These are phyloP conservation scores for Hypoxylon sp. DNA, from an alignment of 2,329 filamentous ascomycete genomes.

Conservation along the genomic window DNA sequence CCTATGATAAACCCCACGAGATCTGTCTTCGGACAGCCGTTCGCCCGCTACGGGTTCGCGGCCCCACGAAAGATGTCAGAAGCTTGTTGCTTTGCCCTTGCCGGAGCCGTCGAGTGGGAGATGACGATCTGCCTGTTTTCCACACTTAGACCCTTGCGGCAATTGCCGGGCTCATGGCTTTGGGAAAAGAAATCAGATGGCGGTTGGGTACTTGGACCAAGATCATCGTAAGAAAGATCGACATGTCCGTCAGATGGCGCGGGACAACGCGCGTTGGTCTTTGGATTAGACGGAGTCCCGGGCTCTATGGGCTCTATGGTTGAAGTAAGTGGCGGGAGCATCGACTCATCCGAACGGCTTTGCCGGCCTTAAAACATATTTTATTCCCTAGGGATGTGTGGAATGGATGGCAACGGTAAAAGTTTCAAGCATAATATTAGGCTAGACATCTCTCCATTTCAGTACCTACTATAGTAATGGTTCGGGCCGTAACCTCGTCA, in stretches of 20 bases:
- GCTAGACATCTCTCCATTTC: slow-evolving; percentile 6
- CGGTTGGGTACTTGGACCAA: slow-evolving; percentile 33
- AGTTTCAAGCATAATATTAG: slow-evolving; percentile 13
- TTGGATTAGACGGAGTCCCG: slow-evolving; percentile 27
- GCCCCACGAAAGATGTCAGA: slow-evolving; percentile 40
- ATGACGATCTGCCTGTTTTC: slow-evolving; percentile 43
- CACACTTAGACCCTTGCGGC: slow-evolving; percentile 34
- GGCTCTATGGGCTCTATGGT: slow-evolving; percentile 9
- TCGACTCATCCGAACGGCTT: slow-evolving; percentile 9
- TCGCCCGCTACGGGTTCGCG: slow-evolving; percentile 34
- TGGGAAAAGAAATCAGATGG: slow-evolving; percentile 21
- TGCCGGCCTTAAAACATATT: slow-evolving; percentile 2
- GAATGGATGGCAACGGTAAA: slow-evolving; percentile 4
- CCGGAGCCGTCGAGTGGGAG: slow-evolving; percentile 35
- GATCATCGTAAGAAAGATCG: slow-evolving; percentile 42
- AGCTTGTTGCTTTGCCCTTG: slow-evolving; percentile 27
- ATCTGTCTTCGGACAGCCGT: slow-evolving; percentile 37
- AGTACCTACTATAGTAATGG: slow-evolving; percentile 6
- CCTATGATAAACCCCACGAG: slow-evolving; percentile 40
- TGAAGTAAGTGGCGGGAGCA: slow-evolving; percentile 16
- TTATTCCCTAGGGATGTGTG: slow-evolving; percentile 12
- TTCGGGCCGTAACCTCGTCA: slow-evolving; percentile 7
- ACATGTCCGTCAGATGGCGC: slow-evolving; percentile 40
- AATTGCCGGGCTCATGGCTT: slow-evolving; percentile 33
- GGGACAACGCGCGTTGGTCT: slow-evolving; percentile 34